Evolutionary conservation across 2,329 filamentous ascomycete genomes (phyloP), one percentile per base, ranked within the genome.

Genomic region (Aspergillus sp.): DNA sequence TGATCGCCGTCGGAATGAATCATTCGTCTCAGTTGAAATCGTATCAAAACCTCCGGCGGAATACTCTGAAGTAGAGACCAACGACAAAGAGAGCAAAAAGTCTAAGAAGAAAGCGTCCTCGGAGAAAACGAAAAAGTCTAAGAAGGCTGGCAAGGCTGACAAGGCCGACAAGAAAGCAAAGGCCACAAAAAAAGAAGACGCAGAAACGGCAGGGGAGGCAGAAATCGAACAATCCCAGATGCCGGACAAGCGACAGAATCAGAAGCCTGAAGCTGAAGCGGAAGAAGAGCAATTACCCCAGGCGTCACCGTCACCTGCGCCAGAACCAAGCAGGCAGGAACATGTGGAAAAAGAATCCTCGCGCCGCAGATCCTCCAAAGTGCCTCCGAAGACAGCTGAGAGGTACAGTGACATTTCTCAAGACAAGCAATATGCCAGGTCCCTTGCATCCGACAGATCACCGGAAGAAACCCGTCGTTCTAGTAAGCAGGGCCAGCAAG

Each of bases 361-460:
- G 21, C 63, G 60, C 40, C 64, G 66, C 23, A 64, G 66, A 44
- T 70, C 64, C 4, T 68, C 68, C 0, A 66, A 62, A 37, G 63
- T 70, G 12, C 73, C 73, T 31, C 70, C 71, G 3, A 75, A 75
- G 58, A 75, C 73, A 12, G 56, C 63, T 5, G 70, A 74, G 56
- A 64, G 73, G 53, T 75, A 71, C 46, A 75, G 73, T 52, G 72
- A 75, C 51, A 71, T 75, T 40, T 70, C 73, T 2, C 64, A 68
- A 19, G 73, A 75, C 41, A 67, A 70, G 48, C 72, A 74, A 40
- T 66, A 70, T 46, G 67, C 73, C 7, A 66, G 68, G 41, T 69
- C 64, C 14, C 59, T 75, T 24, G 63, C 61, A 52, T 68, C 69
- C 8, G 58, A 61, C 8, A 58, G 54, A 12, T 55, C 52, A 11